phyloP scores from a whole-genome alignment of 345 rosid species.

The Brassica carinata region DNA sequence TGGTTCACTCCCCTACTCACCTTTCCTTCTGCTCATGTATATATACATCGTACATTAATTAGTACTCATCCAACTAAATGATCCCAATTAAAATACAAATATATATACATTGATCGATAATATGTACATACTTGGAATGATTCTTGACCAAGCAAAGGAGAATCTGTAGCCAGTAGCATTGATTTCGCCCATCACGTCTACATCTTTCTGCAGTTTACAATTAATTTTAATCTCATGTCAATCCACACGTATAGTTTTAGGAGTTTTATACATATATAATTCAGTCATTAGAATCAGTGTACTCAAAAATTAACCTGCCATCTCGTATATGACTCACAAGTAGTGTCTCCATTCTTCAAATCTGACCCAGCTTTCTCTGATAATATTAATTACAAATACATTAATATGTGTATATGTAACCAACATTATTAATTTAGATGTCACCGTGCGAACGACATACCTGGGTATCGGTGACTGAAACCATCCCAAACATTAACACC shows the following conservation, averaged over 20 bases:
- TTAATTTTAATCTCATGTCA: background rate
- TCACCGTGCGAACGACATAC: background rate
- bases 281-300: background rate
- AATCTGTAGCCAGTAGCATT: background rate
- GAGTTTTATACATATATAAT: background rate
- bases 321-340: background rate
- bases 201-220: slow-evolving; percentile 24
- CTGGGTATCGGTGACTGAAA: background rate
- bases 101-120: background rate
- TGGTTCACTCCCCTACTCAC: slow-evolving; percentile 5
- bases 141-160: slow-evolving; percentile 5
- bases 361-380: background rate
- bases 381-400: background rate
- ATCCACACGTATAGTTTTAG: background rate
- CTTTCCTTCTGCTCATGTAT: background rate
- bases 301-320: background rate
- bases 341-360: background rate
- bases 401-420: background rate
- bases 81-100: background rate
- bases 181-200: slow-evolving; percentile 3
- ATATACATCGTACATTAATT: background rate
- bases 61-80: background rate
- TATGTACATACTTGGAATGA: background rate
- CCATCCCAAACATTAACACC: background rate
- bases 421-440: background rate